phyloP scores from a whole-genome alignment of 805 yeast species.

The Spathaspora hagerdaliae region DNA sequence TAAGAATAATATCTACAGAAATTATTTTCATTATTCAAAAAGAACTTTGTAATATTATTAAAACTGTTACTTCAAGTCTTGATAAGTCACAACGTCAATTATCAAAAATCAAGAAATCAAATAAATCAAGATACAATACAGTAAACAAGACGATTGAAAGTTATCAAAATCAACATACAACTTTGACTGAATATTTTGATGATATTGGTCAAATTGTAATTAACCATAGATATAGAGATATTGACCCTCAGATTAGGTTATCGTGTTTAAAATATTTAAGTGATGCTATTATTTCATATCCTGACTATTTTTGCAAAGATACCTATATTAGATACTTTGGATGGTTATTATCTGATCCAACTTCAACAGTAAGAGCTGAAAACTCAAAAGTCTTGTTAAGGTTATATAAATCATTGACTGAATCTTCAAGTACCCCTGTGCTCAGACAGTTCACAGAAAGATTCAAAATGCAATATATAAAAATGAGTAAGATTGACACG shows the following conservation, averaged over 20 bases:
- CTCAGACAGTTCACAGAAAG: slow-evolving; percentile 76
- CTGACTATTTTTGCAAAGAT: slow-evolving; percentile 68
- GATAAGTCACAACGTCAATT: slow-evolving; percentile 46
- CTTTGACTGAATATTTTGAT: slow-evolving; percentile 52
- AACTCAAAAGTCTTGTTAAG: slow-evolving; percentile 53
- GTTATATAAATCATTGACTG: slow-evolving; percentile 32
- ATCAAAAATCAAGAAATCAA: slow-evolving; percentile 17
- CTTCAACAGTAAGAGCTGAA: slow-evolving; percentile 57
- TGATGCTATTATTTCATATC: slow-evolving; percentile 67
- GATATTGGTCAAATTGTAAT: slow-evolving; percentile 68
- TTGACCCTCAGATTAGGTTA: slow-evolving; percentile 65
- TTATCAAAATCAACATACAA: slow-evolving; percentile 43
- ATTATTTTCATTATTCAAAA: slow-evolving; percentile 59
- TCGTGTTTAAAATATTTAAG: slow-evolving; percentile 64
- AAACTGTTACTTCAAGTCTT: slow-evolving; percentile 27
- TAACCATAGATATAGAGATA: slow-evolving; percentile 75
- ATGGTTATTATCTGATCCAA: slow-evolving; percentile 77
- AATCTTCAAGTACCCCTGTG: slow-evolving; percentile 45
- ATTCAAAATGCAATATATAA: slow-evolving; percentile 61
- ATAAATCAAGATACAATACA: slow-evolving; percentile 43
- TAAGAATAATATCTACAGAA: slow-evolving; percentile 64
- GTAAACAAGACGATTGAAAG: slow-evolving; percentile 38
- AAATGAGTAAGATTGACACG: slow-evolving; percentile 41
- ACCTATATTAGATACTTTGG: slow-evolving; percentile 75
- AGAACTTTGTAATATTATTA: slow-evolving; percentile 49